phyloP scores from a whole-genome alignment of 306 rosid genomes.

The Cucumis cinereus region DNA sequence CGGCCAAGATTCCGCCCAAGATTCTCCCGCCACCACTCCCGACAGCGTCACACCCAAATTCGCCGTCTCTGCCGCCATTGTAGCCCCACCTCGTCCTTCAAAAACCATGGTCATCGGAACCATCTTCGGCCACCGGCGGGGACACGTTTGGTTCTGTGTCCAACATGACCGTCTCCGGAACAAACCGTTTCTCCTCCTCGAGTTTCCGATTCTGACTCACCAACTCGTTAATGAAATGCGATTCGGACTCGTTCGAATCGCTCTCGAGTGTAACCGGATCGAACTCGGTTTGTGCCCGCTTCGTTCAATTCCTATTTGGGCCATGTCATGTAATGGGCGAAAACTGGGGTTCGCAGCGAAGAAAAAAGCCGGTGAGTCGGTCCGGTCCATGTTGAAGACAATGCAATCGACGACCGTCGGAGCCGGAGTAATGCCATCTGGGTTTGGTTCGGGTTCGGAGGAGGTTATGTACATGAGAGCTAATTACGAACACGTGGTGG shows the following conservation, averaged over 20 bases:
- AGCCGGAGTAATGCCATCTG: conserved; percentile 64
- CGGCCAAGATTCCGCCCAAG: conserved; percentile 33
- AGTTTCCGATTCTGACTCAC: conserved; percentile 57
- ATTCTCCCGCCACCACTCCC: conserved; percentile 22
- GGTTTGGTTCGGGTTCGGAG: conserved; percentile 33
- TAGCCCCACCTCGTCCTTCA: conserved; percentile 41
- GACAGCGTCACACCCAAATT: background rate
- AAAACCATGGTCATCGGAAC: conserved; percentile 79
- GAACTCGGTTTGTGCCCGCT: conserved; percentile 40
- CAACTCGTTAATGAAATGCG: conserved; percentile 79
- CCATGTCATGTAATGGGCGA: conserved; percentile 57
- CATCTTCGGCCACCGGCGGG: conserved; percentile 74
- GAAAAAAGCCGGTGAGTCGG: conserved; percentile 34
- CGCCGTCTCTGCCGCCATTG: background rate
- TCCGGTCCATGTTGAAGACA: conserved; percentile 43
- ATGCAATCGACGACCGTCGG: conserved; percentile 82
- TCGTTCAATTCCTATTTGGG: conserved; percentile 58
- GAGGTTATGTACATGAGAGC: conserved; percentile 82
- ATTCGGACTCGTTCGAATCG: conserved; percentile 65
- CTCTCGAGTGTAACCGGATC: conserved; percentile 43
- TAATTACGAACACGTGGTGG: conserved; percentile 81
- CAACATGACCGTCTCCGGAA: conserved; percentile 54
- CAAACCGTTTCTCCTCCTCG: conserved; percentile 63
- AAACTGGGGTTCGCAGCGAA: conserved; percentile 52
- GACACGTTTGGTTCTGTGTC: conserved; percentile 76